phyloP scores from a whole-genome alignment of 202 grass and related monocot genomes.

The Cymbopogon flexuosus region DNA sequence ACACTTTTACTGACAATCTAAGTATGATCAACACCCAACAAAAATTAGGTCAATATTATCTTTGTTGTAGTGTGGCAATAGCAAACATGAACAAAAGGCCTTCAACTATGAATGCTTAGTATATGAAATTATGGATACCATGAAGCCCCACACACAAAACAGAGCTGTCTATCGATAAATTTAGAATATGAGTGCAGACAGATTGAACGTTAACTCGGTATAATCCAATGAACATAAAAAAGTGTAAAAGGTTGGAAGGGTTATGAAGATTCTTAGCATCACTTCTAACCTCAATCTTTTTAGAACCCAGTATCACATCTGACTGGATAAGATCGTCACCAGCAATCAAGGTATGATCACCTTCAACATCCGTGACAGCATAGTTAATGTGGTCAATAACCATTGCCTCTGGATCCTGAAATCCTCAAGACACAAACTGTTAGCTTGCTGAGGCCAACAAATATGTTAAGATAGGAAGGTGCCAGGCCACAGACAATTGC shows the following conservation, averaged over 20 bases:
- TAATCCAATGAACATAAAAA: conserved; percentile 6
- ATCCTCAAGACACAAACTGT: conserved; percentile 25
- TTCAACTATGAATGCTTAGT: not conserved
- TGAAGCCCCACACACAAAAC: not conserved
- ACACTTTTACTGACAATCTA: not conserved
- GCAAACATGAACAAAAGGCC: not conserved
- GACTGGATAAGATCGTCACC: conserved; percentile 71
- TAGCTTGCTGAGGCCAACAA: not conserved
- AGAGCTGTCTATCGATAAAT: not conserved
- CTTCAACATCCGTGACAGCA: conserved; percentile 65
- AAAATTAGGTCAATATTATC: not conserved
- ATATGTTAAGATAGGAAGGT: not conserved
- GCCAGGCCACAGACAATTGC: not conserved
- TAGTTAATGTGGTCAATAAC: conserved; percentile 88
- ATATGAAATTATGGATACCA: not conserved
- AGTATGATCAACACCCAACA: not conserved
- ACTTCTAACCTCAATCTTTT: conserved; percentile 63
- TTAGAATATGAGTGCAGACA: not conserved
- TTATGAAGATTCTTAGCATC: not conserved
- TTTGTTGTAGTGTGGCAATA: not conserved
- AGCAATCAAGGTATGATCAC: conserved; percentile 81
- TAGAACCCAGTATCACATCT: conserved; percentile 76
- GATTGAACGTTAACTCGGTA: not conserved
- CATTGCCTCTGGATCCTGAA: conserved; percentile 71
- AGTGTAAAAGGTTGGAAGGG: not conserved